Percentiles rank a stretch among this genome's conserved stretches.
Evolutionary conservation across 768 basidiomycete species (phyloP).

Genomic region (Lactifluus pinguis): DNA sequence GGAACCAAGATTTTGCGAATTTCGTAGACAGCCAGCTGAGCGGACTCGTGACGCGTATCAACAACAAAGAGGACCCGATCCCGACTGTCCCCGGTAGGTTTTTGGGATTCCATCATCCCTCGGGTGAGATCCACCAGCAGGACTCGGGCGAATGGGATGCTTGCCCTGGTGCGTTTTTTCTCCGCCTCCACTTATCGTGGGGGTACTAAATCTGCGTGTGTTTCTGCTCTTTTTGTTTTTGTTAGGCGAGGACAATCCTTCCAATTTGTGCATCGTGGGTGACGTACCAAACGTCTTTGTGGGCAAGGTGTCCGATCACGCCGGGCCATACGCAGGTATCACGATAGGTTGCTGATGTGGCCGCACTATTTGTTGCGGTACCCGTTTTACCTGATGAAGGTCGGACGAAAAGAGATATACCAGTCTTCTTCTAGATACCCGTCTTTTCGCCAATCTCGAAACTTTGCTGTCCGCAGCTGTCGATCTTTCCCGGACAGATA

Average conservation of each 20-base stretch:
- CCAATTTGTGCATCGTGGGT: constrained; percentile 41
- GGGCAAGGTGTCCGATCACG: constrained; percentile 22
- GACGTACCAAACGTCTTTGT: constrained; percentile 42
- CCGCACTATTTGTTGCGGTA: too few species aligned
- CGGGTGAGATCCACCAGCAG: constrained; percentile 33
- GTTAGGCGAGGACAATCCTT: constrained; percentile 53
- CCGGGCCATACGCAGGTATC: constrained; percentile 18
- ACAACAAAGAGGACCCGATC: constrained; percentile 26
- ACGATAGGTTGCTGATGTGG: constrained; percentile 15
- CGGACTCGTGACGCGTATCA: not conserved
- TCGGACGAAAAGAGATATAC: too few species aligned
- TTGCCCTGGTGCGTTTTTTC: constrained; percentile 37
- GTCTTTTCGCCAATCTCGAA: too few species aligned
- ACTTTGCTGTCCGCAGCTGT: too few species aligned
- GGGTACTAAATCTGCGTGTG: not conserved
- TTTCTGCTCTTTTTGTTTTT: not conserved
- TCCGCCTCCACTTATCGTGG: not conserved
- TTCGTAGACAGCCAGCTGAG: not conserved
- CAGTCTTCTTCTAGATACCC: too few species aligned
- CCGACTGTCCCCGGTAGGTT: constrained; percentile 29
- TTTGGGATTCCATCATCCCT: constrained; percentile 41
- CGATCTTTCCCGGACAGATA: too few species aligned
- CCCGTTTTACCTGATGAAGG: too few species aligned
- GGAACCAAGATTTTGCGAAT: constrained; percentile 4
- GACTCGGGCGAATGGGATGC: constrained; percentile 40